A percentile compares a stretch with the other conserved stretches of the same genome.
These are phyloP conservation scores for Fusarium robinianum DNA, from an alignment of 2,329 filamentous ascomycete species.

Conservation along the genomic window DNA sequence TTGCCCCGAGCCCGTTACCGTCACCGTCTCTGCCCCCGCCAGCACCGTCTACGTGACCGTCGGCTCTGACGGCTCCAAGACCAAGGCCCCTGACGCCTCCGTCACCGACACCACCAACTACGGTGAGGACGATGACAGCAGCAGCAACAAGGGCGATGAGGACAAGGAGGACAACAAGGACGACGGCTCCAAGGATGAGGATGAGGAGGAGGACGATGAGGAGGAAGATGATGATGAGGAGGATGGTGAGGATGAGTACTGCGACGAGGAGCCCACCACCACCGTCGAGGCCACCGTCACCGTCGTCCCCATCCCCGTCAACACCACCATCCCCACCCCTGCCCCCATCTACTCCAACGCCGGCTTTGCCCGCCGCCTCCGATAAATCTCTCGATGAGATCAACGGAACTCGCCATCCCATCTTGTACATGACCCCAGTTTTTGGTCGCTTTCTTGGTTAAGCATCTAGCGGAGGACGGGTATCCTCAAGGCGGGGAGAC, in stretches of 20 bases:
- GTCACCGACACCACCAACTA: conserved; percentile 24
- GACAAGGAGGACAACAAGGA: conserved; percentile 6
- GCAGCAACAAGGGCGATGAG: conserved; percentile 6
- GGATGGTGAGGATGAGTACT: conserved; percentile 25
- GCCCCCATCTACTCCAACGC: conserved; percentile 43
- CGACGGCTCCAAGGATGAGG: conserved; percentile 17
- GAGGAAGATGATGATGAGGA: conserved; percentile 22
- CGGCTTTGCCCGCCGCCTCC: conserved; percentile 43
- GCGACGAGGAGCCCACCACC: conserved; percentile 33
- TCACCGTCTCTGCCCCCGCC: conserved; percentile 40
- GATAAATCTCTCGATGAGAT: conserved; percentile 33
- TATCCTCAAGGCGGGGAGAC: conserved; percentile 21
- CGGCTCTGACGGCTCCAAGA: conserved; percentile 28
- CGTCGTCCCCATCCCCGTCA: conserved; percentile 49
- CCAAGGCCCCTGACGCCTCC: conserved; percentile 26
- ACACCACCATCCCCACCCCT: conserved; percentile 44
- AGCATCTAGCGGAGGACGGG: conserved; percentile 28
- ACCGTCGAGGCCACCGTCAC: conserved; percentile 42
- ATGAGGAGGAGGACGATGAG: conserved; percentile 25
- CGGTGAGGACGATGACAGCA: conserved; percentile 10
- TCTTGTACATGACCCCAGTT: conserved; percentile 32
- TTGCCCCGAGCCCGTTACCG: conserved; percentile 30
- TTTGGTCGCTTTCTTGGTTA: conserved; percentile 29
- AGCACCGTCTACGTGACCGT: conserved; percentile 46
- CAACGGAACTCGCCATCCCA: conserved; percentile 26